Evolutionary conservation across 805 yeast species (phyloP).

Genomic region (Yueomyces sinensis): DNA sequence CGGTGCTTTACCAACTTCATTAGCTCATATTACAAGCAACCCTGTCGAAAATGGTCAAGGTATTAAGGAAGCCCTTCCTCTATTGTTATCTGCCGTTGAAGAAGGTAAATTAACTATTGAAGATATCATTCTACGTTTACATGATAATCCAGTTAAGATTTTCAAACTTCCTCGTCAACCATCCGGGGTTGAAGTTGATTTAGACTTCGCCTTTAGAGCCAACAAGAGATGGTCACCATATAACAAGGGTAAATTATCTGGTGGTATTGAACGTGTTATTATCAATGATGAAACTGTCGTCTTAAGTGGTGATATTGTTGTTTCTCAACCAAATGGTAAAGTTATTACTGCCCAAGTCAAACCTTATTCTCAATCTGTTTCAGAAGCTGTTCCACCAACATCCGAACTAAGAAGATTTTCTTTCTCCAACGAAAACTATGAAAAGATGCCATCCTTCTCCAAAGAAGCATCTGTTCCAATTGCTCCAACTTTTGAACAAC

Average conservation of each 20-base stretch:
- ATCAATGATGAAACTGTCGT: conserved; percentile 68
- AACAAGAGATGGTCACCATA: conserved; percentile 43
- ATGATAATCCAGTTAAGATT: conserved; percentile 69
- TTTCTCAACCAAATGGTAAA: conserved; percentile 47
- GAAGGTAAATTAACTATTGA: conserved; percentile 58
- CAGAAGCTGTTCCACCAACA: conserved; percentile 15
- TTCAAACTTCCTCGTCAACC: conserved; percentile 69
- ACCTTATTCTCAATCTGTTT: conserved; percentile 19
- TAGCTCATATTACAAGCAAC: conserved; percentile 54
- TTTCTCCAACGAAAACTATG: conserved; percentile 28
- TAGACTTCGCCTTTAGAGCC: conserved; percentile 45
- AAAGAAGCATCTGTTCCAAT: conserved; percentile 16
- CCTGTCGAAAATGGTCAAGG: conserved; percentile 62
- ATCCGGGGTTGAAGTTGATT: conserved; percentile 66
- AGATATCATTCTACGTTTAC: conserved; percentile 60
- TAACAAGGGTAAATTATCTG: conserved; percentile 41
- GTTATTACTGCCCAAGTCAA: conserved; percentile 36
- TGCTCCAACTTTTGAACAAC: conserved; percentile 18
- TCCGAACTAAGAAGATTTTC: conserved; percentile 37
- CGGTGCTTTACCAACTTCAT: conserved; percentile 62
- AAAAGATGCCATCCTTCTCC: no score
- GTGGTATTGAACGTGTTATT: conserved; percentile 82
- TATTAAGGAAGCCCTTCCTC: conserved; percentile 66
- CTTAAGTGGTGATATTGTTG: conserved; percentile 66
- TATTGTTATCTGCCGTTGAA: conserved; percentile 67